phyloP scores from a whole-genome alignment of 768 basidiomycete species.

The Coprinopsis strossmayeri region DNA sequence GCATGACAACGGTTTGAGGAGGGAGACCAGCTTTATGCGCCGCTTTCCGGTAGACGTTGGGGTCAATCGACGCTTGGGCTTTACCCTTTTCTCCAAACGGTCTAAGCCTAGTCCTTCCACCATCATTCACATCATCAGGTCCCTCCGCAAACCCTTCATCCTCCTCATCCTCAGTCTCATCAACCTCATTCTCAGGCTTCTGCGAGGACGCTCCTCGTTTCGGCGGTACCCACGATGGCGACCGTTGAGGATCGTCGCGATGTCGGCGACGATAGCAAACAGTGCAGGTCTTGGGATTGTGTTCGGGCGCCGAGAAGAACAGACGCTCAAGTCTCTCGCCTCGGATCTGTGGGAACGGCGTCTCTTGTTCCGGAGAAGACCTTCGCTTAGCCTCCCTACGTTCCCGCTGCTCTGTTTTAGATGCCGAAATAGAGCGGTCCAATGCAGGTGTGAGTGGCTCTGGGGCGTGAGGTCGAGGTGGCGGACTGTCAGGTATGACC shows the following conservation, averaged over 20 bases:
- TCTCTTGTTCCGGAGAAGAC: conserved; percentile 18
- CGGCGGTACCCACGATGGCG: conserved; percentile 2
- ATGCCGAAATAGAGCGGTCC: no score
- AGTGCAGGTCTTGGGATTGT: conserved; percentile 63
- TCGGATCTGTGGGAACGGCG: conserved; percentile 80
- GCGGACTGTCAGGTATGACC: no score
- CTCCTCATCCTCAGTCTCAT: conserved; percentile 6
- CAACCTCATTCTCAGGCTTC: conserved; percentile 4
- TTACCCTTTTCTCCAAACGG: conserved; percentile 22
- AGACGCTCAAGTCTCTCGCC: conserved; percentile 71
- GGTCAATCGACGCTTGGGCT: conserved; percentile 23
- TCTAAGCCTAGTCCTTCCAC: background rate
- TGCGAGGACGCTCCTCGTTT: conserved; percentile 6
- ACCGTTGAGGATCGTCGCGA: conserved; percentile 8
- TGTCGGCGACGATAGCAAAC: conserved; percentile 51
- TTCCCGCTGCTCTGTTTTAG: no score
- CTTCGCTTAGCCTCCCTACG: background rate
- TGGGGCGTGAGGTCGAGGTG: no score
- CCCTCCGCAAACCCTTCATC: conserved; percentile 47
- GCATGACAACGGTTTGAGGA: conserved; percentile 80
- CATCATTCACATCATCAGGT: conserved; percentile 26
- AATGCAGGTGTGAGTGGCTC: no score
- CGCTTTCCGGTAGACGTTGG: conserved; percentile 22
- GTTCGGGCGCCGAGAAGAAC: conserved; percentile 77
- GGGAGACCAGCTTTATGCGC: conserved; percentile 46